A percentile compares a stretch with the other conserved stretches of the same genome.
phyloP scores from a whole-genome alignment of 306 rosid genomes.

The Trifolium repens region DNA sequence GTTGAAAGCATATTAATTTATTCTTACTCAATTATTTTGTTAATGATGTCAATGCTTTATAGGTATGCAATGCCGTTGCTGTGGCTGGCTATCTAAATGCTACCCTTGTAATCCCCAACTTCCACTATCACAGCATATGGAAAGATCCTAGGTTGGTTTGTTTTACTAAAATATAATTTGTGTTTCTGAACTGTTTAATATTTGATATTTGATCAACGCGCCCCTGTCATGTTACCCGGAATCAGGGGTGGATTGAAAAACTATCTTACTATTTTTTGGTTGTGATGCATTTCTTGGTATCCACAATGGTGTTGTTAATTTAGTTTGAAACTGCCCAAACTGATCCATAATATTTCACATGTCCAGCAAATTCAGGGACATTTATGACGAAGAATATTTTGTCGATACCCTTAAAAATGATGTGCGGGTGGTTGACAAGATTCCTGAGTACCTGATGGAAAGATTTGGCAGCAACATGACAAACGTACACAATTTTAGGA shows the following conservation, averaged over 20 bases:
- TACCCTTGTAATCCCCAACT: conserved; percentile 93
- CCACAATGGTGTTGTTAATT: conserved; percentile 12
- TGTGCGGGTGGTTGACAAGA: conserved; percentile 78
- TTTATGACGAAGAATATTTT: conserved; percentile 88
- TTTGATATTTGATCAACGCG: too few species aligned
- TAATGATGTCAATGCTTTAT: conserved; percentile 44
- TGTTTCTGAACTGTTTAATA: conserved; percentile 24
- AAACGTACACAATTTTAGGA: conserved; percentile 93
- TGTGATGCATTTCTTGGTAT: conserved; percentile 20
- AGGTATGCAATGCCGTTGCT: conserved; percentile 99
- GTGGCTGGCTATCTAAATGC: conserved; percentile 99
- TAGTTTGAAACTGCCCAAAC: conserved; percentile 36
- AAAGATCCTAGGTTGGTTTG: conserved; percentile 92
- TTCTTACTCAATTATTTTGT: conserved; percentile 28
- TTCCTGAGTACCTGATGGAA: conserved; percentile 92
- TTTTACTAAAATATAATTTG: conserved; percentile 27
- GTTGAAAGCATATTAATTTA: conserved; percentile 33
- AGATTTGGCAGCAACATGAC: conserved; percentile 91
- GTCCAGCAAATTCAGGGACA: conserved; percentile 89
- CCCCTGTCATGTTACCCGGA: too few species aligned
- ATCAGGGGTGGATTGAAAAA: too few species aligned
- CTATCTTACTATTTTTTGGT: conserved; percentile 1
- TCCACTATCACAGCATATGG: conserved; percentile 98
- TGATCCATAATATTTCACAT: conserved; percentile 46
- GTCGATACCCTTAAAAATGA: conserved; percentile 69